Conservation (phyloP, 2,329 filamentous ascomycete species). For the Colletotrichum brevisporum region DNA sequence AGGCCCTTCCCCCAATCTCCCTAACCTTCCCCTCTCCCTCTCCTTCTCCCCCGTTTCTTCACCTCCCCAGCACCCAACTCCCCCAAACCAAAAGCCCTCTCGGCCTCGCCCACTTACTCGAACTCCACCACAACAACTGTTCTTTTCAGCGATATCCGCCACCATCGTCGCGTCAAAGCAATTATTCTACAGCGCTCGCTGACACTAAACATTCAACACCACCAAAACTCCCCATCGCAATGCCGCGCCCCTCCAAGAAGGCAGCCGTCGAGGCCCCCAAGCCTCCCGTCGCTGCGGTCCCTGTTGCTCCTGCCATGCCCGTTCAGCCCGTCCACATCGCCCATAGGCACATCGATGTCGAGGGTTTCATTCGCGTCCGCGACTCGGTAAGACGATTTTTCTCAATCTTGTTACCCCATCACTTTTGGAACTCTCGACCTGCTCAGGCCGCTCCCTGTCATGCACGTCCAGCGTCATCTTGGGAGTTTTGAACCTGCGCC, state of each 20-base stretch:
- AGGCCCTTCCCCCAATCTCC: conserved; percentile 28
- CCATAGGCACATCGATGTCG: conserved; percentile 70
- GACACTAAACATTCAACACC: conserved; percentile 21
- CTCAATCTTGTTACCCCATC: conserved; percentile 34
- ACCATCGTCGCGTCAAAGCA: conserved; percentile 36
- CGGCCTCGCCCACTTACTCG: conserved; percentile 47
- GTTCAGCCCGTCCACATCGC: conserved; percentile 43
- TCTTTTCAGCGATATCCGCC: conserved; percentile 34
- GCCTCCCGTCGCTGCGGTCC: conserved; percentile 50
- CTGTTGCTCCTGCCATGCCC: conserved; percentile 52
- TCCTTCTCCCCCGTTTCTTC: conserved; percentile 41
- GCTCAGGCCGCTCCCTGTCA: neutral
- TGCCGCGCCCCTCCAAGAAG: conserved; percentile 64
- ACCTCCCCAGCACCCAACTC: conserved; percentile 28
- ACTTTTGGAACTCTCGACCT: neutral
- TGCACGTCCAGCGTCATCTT: neutral
- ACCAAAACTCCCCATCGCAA: conserved; percentile 47
- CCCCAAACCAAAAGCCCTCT: conserved; percentile 34
- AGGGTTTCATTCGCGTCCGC: conserved; percentile 84
- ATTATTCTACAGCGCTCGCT: conserved; percentile 32
- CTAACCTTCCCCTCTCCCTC: conserved; percentile 45
- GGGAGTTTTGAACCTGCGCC: no score
- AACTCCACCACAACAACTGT: conserved; percentile 46
- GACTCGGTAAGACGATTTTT: conserved; percentile 77
- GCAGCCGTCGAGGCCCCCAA: conserved; percentile 55